Conservation (phyloP, 352 stramenopile genomes). For the Globisporangium paroecandrum region DNA sequence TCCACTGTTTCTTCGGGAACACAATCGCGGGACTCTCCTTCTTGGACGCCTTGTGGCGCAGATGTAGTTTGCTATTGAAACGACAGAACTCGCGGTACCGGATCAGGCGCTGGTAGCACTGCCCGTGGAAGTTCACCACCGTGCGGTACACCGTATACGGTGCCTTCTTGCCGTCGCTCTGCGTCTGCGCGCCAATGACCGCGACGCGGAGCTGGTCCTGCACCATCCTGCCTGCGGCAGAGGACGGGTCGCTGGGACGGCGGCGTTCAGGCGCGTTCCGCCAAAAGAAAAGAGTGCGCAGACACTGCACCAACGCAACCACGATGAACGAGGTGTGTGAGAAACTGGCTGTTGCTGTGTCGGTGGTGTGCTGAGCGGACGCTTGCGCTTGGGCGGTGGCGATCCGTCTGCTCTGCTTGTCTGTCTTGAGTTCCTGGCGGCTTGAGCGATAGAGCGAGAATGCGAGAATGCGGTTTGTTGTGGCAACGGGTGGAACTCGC, state of each 20-base stretch:
- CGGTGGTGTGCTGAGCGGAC: neutral
- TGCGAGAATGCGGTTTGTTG: neutral
- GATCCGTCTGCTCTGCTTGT: neutral
- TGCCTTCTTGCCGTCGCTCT: constrained; percentile 24
- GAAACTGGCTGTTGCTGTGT: constrained; percentile 4
- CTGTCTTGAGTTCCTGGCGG: neutral
- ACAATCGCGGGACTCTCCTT: constrained; percentile 19
- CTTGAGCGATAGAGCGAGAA: neutral
- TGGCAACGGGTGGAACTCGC: neutral
- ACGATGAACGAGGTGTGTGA: neutral
- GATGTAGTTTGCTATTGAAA: constrained; percentile 47
- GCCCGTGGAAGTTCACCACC: constrained; percentile 53
- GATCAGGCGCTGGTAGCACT: constrained; percentile 68
- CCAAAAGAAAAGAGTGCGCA: constrained; percentile 6
- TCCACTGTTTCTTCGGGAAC: constrained; percentile 57
- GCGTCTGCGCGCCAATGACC: constrained; percentile 67
- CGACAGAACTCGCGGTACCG: constrained; percentile 59
- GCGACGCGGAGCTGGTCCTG: constrained; percentile 45
- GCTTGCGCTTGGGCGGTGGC: neutral
- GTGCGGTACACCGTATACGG: constrained; percentile 75
- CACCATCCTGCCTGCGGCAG: constrained; percentile 16
- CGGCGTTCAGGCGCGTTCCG: neutral
- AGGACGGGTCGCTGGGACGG: neutral
- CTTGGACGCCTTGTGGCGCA: constrained; percentile 19
- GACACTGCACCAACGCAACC: constrained; percentile 5